phyloP scores from a whole-genome alignment of 352 stramenopile genomes.

The Phytophthora colocasiae region DNA sequence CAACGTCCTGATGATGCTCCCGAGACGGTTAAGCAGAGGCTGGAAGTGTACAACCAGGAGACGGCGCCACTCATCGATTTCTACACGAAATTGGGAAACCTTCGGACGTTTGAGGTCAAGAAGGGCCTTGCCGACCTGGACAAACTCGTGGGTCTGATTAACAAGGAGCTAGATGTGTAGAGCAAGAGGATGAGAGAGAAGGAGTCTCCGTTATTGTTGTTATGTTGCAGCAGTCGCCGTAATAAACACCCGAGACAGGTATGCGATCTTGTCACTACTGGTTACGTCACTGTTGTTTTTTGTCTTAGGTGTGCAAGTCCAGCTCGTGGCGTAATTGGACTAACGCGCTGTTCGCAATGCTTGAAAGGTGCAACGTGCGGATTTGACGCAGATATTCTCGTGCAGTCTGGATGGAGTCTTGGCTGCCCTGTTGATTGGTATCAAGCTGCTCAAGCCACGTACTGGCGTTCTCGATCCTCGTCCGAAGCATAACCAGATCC shows the following conservation, averaged over 20 bases:
- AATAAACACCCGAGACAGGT: conserved; percentile 28
- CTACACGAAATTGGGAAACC: conserved; percentile 79
- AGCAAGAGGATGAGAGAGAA: conserved; percentile 9
- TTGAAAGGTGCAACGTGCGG: conserved; percentile 26
- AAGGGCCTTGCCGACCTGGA: conserved; percentile 83
- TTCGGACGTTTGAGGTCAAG: conserved; percentile 89
- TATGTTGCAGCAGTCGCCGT: conserved; percentile 12
- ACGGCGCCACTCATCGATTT: conserved; percentile 89
- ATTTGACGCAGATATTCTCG: conserved; percentile 31
- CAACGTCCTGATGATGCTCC: conserved; percentile 84
- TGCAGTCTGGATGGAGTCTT: conserved; percentile 7
- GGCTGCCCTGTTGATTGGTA: background rate
- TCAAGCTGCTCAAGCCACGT: conserved; percentile 29
- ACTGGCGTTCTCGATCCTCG: conserved; percentile 25
- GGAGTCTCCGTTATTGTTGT: conserved; percentile 17
- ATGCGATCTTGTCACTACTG: conserved; percentile 9
- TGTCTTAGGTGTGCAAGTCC: conserved; percentile 13
- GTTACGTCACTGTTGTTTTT: conserved; percentile 9
- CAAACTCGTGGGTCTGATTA: conserved; percentile 78
- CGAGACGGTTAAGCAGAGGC: conserved; percentile 80
- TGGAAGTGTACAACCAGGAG: conserved; percentile 91
- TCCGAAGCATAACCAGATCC: conserved; percentile 27
- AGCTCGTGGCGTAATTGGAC: conserved; percentile 27
- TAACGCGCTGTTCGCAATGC: conserved; percentile 25
- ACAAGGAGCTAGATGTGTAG: conserved; percentile 64